A percentile compares a stretch with the other conserved stretches of the same genome.
Evolutionary conservation across 768 basidiomycete genomes (phyloP).

Genomic region (Cantharellus anzutake): DNA sequence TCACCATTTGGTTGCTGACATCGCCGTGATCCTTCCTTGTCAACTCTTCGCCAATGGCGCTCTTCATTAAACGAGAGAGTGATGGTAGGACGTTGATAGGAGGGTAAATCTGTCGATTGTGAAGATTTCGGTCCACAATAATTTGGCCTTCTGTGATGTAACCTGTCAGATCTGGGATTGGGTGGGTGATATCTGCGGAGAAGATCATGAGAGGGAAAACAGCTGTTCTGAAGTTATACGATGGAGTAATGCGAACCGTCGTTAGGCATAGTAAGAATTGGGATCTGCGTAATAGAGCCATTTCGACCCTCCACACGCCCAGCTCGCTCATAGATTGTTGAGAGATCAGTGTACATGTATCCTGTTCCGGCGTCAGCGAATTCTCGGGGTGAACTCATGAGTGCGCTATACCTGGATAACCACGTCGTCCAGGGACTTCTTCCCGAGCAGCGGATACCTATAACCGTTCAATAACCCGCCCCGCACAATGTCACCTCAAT

Average conservation of each 20-base stretch:
- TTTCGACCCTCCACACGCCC: slow-evolving; percentile 95
- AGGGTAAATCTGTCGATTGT: slow-evolving; percentile 96
- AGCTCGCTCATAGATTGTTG: slow-evolving; percentile 98
- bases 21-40: slow-evolving; percentile 98
- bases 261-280: slow-evolving; percentile 99
- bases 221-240: background rate
- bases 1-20: slow-evolving; percentile 92
- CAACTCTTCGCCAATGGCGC: slow-evolving; percentile 91
- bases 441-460: slow-evolving; percentile 96
- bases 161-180: slow-evolving; percentile 96
- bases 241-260: slow-evolving; percentile 47
- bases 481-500: slow-evolving; percentile 3
- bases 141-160: slow-evolving; percentile 99
- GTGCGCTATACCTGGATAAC: slow-evolving; percentile 43
- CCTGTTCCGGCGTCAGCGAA: slow-evolving; percentile 20
- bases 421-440: slow-evolving; percentile 98
- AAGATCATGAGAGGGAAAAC: background rate
- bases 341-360: slow-evolving; percentile 98
- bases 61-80: slow-evolving; percentile 98
- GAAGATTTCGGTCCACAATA: slow-evolving; percentile 89
- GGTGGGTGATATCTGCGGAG: slow-evolving; percentile 89
- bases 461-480: slow-evolving; percentile 7
- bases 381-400: slow-evolving; percentile 18
- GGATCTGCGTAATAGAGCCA: slow-evolving; percentile 98
- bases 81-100: slow-evolving; percentile 99